Conservation (phyloP, 2,329 filamentous ascomycete species). For the Plenodomus biglobosus region DNA sequence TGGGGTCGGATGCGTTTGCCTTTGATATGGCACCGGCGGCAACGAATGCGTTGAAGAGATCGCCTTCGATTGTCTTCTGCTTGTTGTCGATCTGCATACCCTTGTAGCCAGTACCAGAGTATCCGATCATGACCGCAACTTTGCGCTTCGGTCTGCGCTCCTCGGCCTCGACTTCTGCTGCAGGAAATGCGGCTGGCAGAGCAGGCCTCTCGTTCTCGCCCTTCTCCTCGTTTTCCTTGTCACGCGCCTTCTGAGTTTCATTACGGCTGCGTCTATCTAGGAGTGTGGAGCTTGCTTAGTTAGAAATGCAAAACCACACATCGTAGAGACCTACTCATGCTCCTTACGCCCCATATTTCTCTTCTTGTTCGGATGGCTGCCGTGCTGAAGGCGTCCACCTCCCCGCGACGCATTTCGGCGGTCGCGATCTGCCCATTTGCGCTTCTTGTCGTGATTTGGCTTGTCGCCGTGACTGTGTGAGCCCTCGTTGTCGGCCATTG, state of each 20-base stretch:
- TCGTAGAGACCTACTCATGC: conserved; percentile 57
- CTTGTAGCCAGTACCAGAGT: conserved; percentile 94
- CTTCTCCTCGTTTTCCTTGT: conserved; percentile 43
- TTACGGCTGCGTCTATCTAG: conserved; percentile 53
- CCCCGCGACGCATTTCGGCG: conserved; percentile 32
- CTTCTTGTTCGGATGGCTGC: conserved; percentile 57
- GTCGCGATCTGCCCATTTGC: conserved; percentile 33
- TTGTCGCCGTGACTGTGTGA: conserved; percentile 24
- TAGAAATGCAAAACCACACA: conserved; percentile 26
- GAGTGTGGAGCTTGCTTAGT: conserved; percentile 50
- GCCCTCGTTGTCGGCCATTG: conserved; percentile 28
- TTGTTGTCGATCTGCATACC: conserved; percentile 83
- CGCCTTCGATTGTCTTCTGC: conserved; percentile 93
- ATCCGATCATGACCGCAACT: conserved; percentile 92
- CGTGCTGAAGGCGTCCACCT: conserved; percentile 41
- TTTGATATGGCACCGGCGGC: conserved; percentile 92
- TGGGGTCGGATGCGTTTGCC: conserved; percentile 93
- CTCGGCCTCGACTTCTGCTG: conserved; percentile 86
- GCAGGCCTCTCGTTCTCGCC: conserved; percentile 47
- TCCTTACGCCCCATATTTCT: conserved; percentile 67
- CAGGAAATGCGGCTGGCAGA: conserved; percentile 62
- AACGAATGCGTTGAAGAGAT: conserved; percentile 90
- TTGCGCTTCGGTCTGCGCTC: conserved; percentile 90
- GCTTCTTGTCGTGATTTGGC: conserved; percentile 33
- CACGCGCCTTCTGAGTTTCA: conserved; percentile 43